phyloP scores from a whole-genome alignment of 768 basidiomycete species.

The Russula earlei region DNA sequence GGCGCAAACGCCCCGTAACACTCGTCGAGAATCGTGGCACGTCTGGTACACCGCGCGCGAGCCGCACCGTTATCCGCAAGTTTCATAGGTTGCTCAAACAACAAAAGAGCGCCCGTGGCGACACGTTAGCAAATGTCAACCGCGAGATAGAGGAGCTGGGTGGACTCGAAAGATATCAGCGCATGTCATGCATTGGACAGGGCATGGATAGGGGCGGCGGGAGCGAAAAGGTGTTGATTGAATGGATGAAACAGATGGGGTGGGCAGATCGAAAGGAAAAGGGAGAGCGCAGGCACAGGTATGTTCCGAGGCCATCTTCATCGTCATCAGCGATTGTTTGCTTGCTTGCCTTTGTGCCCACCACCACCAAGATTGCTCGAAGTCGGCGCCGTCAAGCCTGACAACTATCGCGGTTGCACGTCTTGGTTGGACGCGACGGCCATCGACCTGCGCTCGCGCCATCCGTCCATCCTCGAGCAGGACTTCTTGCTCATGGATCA shows the following conservation, averaged over 20 bases:
- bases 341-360: not conserved
- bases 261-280: slow-evolving; percentile 19
- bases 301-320: slow-evolving; percentile 13
- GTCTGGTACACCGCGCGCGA: slow-evolving; percentile 49
- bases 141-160: slow-evolving; percentile 59
- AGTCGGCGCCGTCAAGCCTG: slow-evolving; percentile 78
- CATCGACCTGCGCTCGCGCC: slow-evolving; percentile 78
- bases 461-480: slow-evolving; percentile 75
- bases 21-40: slow-evolving; percentile 22
- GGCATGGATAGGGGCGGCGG: slow-evolving; percentile 77
- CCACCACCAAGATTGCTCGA: slow-evolving; percentile 58
- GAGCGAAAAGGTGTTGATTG: slow-evolving; percentile 69
- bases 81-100: slow-evolving; percentile 77
- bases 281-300: slow-evolving; percentile 24
- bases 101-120: slow-evolving; percentile 42
- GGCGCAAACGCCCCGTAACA: slow-evolving; percentile 40
- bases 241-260: slow-evolving; percentile 58
- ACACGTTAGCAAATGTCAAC: slow-evolving; percentile 44
- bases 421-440: slow-evolving; percentile 67
- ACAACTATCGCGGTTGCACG: slow-evolving; percentile 60
- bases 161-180: slow-evolving; percentile 73
- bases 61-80: slow-evolving; percentile 62
- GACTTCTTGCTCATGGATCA: slow-evolving; percentile 67
- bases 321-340: too few species aligned
- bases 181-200: slow-evolving; percentile 77